Conservation (phyloP, 2,329 filamentous ascomycete genomes). For the Talaromyces sp. region DNA sequence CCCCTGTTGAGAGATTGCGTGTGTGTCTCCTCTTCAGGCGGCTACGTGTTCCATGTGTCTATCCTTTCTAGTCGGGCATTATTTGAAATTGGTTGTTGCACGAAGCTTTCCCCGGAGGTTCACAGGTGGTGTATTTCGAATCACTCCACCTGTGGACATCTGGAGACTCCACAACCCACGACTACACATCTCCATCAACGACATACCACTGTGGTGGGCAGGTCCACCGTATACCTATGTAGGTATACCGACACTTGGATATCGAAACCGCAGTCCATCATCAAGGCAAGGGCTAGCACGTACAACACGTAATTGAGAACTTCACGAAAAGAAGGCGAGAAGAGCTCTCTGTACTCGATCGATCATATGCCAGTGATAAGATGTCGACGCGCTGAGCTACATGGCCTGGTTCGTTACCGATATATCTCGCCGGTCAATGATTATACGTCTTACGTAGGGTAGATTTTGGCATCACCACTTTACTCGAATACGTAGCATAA, state of each 20-base stretch:
- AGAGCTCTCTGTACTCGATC: not conserved
- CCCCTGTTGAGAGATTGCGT: not conserved
- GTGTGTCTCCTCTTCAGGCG: not conserved
- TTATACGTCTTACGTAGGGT: no score
- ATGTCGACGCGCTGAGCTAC: not conserved
- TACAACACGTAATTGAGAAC: not conserved
- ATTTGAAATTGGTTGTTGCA: not conserved
- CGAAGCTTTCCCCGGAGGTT: no score
- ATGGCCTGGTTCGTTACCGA: not conserved
- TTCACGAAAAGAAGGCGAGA: not conserved
- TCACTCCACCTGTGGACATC: no score
- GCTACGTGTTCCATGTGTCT: not conserved
- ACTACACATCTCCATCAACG: not conserved
- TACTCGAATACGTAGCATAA: not conserved
- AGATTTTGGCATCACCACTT: not conserved
- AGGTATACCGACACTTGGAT: not conserved
- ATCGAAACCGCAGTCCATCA: not conserved
- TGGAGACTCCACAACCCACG: no score
- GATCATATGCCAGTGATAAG: not conserved
- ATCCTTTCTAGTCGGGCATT: no score
- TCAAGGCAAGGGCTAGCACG: not conserved
- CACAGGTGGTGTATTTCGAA: no score
- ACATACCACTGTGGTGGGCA: not conserved
- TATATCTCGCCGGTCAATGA: not conserved
- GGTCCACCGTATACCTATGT: no score